These are phyloP conservation scores for Suillus hirtellus DNA, from an alignment of 768 basidiomycete genomes.

Conservation along the genomic window DNA sequence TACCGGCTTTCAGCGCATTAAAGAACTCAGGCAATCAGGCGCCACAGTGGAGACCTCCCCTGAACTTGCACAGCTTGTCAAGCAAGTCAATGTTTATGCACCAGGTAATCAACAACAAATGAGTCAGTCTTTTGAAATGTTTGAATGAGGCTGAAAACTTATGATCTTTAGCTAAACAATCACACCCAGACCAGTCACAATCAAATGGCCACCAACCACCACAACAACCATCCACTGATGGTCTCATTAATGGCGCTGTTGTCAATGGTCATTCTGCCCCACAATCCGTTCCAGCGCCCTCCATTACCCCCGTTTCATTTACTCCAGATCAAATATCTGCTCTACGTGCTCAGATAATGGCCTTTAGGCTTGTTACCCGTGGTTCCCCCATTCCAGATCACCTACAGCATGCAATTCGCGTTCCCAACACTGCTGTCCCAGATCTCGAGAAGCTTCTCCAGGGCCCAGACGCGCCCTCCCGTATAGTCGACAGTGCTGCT, in stretches of 20 bases:
- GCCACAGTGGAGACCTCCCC: conserved; percentile 43
- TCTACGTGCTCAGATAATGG: conserved; percentile 80
- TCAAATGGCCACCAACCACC: conserved; percentile 24
- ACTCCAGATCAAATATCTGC: conserved; percentile 72
- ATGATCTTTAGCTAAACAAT: conserved; percentile 25
- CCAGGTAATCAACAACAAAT: conserved; percentile 30
- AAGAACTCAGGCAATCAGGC: conserved; percentile 43
- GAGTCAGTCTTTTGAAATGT: conserved; percentile 29
- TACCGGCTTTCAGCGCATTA: conserved; percentile 40
- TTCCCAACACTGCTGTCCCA: conserved; percentile 57
- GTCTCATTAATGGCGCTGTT: neutral
- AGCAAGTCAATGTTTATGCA: conserved; percentile 37
- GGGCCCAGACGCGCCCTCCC: conserved; percentile 56
- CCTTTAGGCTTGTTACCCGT: conserved; percentile 71
- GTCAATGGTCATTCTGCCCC: conserved; percentile 51
- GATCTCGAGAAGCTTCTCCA: conserved; percentile 69
- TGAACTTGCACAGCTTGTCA: conserved; percentile 44
- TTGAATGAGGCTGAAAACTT: neutral
- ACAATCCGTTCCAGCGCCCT: conserved; percentile 40
- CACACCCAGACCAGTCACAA: conserved; percentile 17
- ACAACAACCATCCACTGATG: conserved; percentile 23
- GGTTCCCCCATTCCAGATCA: conserved; percentile 67
- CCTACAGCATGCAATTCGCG: conserved; percentile 68
- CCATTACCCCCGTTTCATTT: conserved; percentile 74
- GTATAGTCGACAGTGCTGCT: conserved; percentile 73